phyloP scores from a whole-genome alignment of 2,329 filamentous ascomycete species.

The Penicillium sp. region DNA sequence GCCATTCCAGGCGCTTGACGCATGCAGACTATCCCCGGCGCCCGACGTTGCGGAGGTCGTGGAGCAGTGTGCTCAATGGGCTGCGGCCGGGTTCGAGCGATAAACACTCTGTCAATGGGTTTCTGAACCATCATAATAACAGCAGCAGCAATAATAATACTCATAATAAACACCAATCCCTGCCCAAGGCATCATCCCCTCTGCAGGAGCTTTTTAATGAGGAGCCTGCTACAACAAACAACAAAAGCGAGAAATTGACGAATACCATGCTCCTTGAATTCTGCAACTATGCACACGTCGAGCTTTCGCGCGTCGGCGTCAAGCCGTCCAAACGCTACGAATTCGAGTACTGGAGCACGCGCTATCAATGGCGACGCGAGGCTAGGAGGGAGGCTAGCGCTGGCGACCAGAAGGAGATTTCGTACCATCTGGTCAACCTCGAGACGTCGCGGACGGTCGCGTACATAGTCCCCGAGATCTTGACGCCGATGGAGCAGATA shows the following conservation, averaged over 20 bases:
- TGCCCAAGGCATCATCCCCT: slow-evolving; percentile 7
- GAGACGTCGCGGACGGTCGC: slow-evolving; percentile 65
- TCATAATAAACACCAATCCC: slow-evolving; percentile 11
- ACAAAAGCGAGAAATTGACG: slow-evolving; percentile 49
- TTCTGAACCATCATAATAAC: background rate
- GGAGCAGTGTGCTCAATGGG: slow-evolving; percentile 56
- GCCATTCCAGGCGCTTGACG: slow-evolving; percentile 72
- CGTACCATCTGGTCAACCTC: slow-evolving; percentile 74
- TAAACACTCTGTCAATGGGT: slow-evolving; percentile 15
- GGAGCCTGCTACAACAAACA: slow-evolving; percentile 3
- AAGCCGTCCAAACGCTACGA: slow-evolving; percentile 73
- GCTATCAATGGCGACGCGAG: slow-evolving; percentile 78
- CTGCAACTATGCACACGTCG: slow-evolving; percentile 92
- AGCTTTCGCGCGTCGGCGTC: slow-evolving; percentile 66
- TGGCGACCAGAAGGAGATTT: slow-evolving; percentile 59
- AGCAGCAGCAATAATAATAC: slow-evolving; percentile 18
- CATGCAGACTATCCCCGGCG: slow-evolving; percentile 51
- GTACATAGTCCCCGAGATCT: slow-evolving; percentile 76
- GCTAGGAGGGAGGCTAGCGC: slow-evolving; percentile 54
- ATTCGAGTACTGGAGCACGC: slow-evolving; percentile 88
- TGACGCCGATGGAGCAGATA: slow-evolving; percentile 65
- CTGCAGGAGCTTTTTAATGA: slow-evolving; percentile 1
- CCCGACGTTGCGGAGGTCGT: slow-evolving; percentile 54
- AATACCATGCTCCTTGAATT: slow-evolving; percentile 89
- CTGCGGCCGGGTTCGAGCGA: slow-evolving; percentile 54